phyloP scores from a whole-genome alignment of 345 rosid genomes.

The Dimocarpus longan region DNA sequence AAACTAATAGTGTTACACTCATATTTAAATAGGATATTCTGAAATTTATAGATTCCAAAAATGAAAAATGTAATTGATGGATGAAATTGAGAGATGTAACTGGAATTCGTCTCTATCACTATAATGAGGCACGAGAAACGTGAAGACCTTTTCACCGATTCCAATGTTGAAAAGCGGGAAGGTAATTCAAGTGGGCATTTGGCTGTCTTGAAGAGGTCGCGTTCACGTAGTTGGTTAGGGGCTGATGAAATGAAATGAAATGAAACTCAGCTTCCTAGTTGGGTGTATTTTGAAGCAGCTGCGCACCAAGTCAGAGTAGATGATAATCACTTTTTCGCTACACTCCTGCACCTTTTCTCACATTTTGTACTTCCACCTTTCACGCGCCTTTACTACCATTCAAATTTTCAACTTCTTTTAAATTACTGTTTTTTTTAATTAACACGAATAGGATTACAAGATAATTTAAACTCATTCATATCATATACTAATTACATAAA shows the following conservation, averaged over 20 bases:
- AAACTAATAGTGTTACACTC: too few relatives aligned
- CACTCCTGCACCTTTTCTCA: background rate
- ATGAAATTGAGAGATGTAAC: background rate
- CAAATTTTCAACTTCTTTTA: background rate
- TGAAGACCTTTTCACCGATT: slow-evolving; percentile 2
- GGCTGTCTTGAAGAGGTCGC: background rate
- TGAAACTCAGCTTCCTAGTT: background rate
- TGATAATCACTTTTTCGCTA: background rate
- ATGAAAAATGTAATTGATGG: background rate
- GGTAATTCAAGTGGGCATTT: background rate
- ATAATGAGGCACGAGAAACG: background rate
- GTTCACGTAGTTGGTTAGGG: background rate
- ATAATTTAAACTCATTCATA: too few relatives aligned
- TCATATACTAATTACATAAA: too few relatives aligned
- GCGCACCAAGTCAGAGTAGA: background rate
- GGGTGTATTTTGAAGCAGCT: background rate
- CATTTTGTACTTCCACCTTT: background rate
- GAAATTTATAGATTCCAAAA: too few relatives aligned
- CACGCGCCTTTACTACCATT: background rate
- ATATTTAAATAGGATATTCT: too few relatives aligned
- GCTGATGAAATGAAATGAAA: background rate
- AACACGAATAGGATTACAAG: too few relatives aligned
- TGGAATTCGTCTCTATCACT: background rate
- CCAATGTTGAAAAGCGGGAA: slow-evolving; percentile 1
- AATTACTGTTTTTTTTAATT: too few relatives aligned